These are phyloP conservation scores for Kwoniella sp. DNA, from an alignment of 768 basidiomycete genomes.

Conservation along the genomic window DNA sequence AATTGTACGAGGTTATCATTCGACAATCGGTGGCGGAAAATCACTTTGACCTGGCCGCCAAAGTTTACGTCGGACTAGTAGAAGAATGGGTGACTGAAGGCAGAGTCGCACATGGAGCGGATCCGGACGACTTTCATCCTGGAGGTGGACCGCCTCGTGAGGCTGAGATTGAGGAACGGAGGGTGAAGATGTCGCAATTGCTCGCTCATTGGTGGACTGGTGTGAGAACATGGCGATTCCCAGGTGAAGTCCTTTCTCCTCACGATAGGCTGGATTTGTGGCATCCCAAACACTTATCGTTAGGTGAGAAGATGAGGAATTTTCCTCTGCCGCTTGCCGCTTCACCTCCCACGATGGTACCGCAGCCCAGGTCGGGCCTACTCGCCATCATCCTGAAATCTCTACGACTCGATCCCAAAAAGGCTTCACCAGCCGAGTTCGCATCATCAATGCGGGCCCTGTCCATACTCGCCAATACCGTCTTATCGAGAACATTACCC, in stretches of 20 bases:
- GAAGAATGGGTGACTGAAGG: slow-evolving; percentile 57
- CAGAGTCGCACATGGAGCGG: slow-evolving; percentile 48
- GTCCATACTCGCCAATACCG: slow-evolving; percentile 52
- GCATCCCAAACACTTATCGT: slow-evolving; percentile 49
- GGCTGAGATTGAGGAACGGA: not conserved
- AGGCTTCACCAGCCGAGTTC: slow-evolving; percentile 24
- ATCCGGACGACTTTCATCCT: slow-evolving; percentile 40
- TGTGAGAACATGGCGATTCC: slow-evolving; percentile 48
- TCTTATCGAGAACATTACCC: slow-evolving; percentile 52
- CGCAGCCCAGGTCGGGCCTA: slow-evolving; percentile 34
- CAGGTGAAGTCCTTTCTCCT: slow-evolving; percentile 50
- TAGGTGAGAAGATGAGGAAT: slow-evolving; percentile 47
- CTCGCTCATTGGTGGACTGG: slow-evolving; percentile 51
- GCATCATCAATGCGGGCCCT: slow-evolving; percentile 47
- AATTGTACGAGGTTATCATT: slow-evolving; percentile 39
- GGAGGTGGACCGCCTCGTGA: slow-evolving; percentile 45
- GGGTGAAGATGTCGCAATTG: slow-evolving; percentile 18
- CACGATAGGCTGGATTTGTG: slow-evolving; percentile 49
- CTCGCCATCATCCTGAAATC: slow-evolving; percentile 39
- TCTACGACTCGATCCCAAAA: slow-evolving; percentile 30
- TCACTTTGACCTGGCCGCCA: slow-evolving; percentile 45
- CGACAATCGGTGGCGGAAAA: slow-evolving; percentile 34
- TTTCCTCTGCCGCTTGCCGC: slow-evolving; percentile 52
- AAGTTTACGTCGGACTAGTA: slow-evolving; percentile 53
- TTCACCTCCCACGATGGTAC: slow-evolving; percentile 49